Base-by-base conservation (phyloP, 2,329 filamentous ascomycete species). In the Achaetomium macrosporum region DNA sequence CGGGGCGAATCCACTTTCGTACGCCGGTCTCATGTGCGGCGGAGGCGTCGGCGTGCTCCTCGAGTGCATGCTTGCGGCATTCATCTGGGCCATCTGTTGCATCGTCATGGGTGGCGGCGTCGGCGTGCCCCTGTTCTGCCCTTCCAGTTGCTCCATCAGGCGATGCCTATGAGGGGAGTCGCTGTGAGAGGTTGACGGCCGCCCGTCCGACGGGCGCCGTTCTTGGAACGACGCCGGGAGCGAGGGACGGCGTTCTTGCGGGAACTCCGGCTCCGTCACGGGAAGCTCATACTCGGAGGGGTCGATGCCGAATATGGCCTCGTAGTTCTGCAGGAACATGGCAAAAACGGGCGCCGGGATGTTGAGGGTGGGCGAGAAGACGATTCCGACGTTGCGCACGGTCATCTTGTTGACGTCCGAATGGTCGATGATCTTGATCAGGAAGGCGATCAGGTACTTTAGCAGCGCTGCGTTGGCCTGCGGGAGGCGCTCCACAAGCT, bases 371-470 rank as follows among this genome's bases (percentile, higher is more conserved):
- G 93, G 93, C 15, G 93, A 95, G 69, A 99, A 99, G 52, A 99
- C 92, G 62, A 99, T 97, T 59, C 93, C 92, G 50, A 99, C 89
- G 65, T 99, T 99, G 60, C 92, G 85, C 49, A 96, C 88, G 11
- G 88, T 96, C 93, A 99, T 99, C 76, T 96, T 97, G 75, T 99
- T 99, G 57, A 87, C 76, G 62, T 88, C 85, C 7, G 90, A 78
- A 62, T 96, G 90, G 69, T 93, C 90, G 65, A 96, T 90, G 63
- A 99, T 92, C 64, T 87, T 86, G 65, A 96, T 89, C 62, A 99
- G 72, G 71, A 96, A 96, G 3, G 87, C 83, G 44, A 92, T 88
- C 51, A 99, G 74, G 58, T 95, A 90, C 63, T 87, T 85, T 37
- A 99, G 76, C 41, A 99, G 75, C 2, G 88, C 84, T 43, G 85